Percentiles rank a stretch among this genome's conserved stretches.
Evolutionary conservation across 2,329 filamentous ascomycete genomes (phyloP).

Genomic region (Gaeumannomyces sp.): DNA sequence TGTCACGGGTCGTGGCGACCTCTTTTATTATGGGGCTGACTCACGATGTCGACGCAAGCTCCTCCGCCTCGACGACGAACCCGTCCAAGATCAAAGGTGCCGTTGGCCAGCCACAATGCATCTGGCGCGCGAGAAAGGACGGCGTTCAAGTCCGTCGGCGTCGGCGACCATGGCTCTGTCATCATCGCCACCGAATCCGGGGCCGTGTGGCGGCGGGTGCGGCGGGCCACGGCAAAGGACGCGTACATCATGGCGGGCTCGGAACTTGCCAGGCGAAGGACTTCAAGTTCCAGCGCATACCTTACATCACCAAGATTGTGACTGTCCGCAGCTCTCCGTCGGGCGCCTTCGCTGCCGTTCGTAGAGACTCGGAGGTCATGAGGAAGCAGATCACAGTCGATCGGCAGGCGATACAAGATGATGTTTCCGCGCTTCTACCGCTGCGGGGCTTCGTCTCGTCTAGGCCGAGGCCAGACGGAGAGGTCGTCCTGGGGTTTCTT

Average conservation of each 20-base stretch:
- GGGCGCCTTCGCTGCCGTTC: conserved; percentile 82
- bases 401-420: conserved; percentile 64
- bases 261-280: conserved; percentile 65
- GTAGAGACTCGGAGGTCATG: conserved; percentile 78
- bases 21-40: conserved; percentile 81
- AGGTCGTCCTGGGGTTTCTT: not conserved
- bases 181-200: conserved; percentile 90
- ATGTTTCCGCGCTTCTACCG: conserved; percentile 63
- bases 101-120: conserved; percentile 68
- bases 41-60: conserved; percentile 55
- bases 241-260: conserved; percentile 38
- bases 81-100: conserved; percentile 83
- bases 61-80: conserved; percentile 75
- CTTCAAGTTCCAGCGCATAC: conserved; percentile 90
- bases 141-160: conserved; percentile 79
- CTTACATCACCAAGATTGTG: conserved; percentile 77
- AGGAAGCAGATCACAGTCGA: conserved; percentile 62
- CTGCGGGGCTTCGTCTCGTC: conserved; percentile 53
- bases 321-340: conserved; percentile 82
- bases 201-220: conserved; percentile 85
- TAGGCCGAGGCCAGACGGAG: conserved; percentile 23
- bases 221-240: conserved; percentile 74
- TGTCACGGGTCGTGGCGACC: conserved; percentile 74
- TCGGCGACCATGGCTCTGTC: conserved; percentile 89
- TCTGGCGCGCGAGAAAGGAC: conserved; percentile 86